Evolutionary conservation across 306 rosid species (phyloP), one percentile per base, ranked within the genome.

Genomic region (Quercus bicolor): DNA sequence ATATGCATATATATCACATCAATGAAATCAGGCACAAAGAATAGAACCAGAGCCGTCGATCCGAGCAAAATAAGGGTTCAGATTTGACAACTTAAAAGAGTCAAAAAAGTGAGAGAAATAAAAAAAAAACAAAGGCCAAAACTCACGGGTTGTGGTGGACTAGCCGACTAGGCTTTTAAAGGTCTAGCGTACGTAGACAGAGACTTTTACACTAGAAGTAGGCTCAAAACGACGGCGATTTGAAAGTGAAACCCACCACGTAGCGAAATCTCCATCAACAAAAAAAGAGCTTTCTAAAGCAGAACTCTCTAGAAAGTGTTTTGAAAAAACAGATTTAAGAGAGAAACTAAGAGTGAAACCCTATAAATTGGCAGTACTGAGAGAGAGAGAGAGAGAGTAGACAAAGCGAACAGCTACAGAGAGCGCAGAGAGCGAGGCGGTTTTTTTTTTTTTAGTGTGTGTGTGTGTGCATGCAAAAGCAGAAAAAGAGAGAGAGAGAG

Each of bases 1-100:
- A 21, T 10, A 72, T 43, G 1, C 53, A 77, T 75, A 84, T 72
- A 75, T 31, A 81, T 84, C 85, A 68, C 72, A 74, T 56, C 77
- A 68, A n/a, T 29, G 65, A 59, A 59, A 59, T 23, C 2, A 23
- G 12, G 56, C 3, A 48, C 26, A 18, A 18, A 21, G n/a, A n/a
- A 85, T 15, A 33, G 55, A 16, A 74, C 52, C 18, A 28, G 61
- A 83, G 86, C 91, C 91, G 94, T 87, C 91, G 90, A 80, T 86
- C 26, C 75, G 31, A 48, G 62, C 31, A 68, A 53, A 78, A 26
- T 71, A 31, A 69, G 4, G 60, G 80, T 33, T 72, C 9, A 55
- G 84, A 72, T 81, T 79, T 70, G 89, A 83, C 86, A 52, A 28
- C 15, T 40, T 40, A 2, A 2, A 56, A 43, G 68, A 31, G 71